phyloP scores from a whole-genome alignment of 768 basidiomycete genomes.

The Crucibulum laeve region DNA sequence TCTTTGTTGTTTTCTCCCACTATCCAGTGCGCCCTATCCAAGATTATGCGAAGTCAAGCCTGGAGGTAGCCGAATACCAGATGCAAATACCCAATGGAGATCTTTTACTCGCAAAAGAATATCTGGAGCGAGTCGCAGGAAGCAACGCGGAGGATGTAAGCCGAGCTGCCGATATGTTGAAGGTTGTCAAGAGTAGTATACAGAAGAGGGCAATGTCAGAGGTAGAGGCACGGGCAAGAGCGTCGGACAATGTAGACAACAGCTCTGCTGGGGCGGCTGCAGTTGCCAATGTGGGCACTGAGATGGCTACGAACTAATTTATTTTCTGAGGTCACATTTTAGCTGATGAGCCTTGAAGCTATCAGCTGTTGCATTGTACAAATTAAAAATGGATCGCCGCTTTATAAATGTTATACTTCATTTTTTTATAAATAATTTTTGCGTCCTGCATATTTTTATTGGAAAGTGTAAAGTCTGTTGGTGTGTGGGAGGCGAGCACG shows the following conservation, averaged over 20 bases:
- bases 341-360: too few species aligned
- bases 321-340: too few species aligned
- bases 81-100: constrained; percentile 60
- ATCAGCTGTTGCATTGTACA: too few species aligned
- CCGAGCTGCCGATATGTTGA: constrained; percentile 68
- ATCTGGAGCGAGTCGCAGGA: constrained; percentile 65
- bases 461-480: too few species aligned
- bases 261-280: neutral
- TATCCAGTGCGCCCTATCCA: constrained; percentile 66
- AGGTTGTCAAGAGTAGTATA: constrained; percentile 41
- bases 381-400: too few species aligned
- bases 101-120: constrained; percentile 65
- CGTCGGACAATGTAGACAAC: neutral
- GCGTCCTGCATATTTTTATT: too few species aligned
- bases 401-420: too few species aligned
- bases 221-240: constrained; percentile 8
- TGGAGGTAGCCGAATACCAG: constrained; percentile 82
- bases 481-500: too few species aligned
- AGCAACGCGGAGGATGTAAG: constrained; percentile 84
- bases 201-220: constrained; percentile 17
- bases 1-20: constrained; percentile 16
- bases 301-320: neutral
- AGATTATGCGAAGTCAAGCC: constrained; percentile 80
- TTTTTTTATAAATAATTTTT: too few species aligned
- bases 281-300: neutral